Base-by-base conservation (phyloP, 1,284 basidiomycete genomes). In the Leccinum variabile region DNA sequence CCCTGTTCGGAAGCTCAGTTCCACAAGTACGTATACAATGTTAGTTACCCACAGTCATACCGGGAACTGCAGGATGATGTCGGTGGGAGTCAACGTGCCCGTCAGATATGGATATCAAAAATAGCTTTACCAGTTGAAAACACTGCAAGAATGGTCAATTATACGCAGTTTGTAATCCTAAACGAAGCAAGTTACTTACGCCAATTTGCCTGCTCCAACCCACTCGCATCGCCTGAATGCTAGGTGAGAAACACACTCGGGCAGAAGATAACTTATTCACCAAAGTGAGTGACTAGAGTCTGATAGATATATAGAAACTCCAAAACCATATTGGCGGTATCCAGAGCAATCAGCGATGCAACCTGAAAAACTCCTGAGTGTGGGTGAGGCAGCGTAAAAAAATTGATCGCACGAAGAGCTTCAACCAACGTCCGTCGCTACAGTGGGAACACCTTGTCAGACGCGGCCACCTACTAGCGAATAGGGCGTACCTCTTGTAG, bases 231-330 rank as follows among this genome's bases (percentile, higher is more conserved):
- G 10, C 69, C 69, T 70, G 52, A 6, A 59, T 8, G 0, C 22
- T 13, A 32, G 5, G 14, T 56, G 30, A 60, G 32, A n/a, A 46
- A 46, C 6, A 11, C 37, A 3, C 5, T 44, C 49, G 5, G 5
- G 1, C 13, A 25, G 49, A 13, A 52, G 13, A 14, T 2, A 32
- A 7, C 7, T 13, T 25, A 65, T 74, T 25, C 60, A 79, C 78
- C 79, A 59, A 77, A 80, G 57, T 76, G 72, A 59, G 68, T 70
- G 37, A 80, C 72, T 8, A 80, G 66, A 1, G 76, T 74, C 35
- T 74, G 63, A 56, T 80, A 79, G 6, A 77, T 64, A 57, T 78
- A 80, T 18, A 75, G 63, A 46, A 79, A 75, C 63, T 80, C 78
- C 61, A 80, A 76, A 28, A 72, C 70, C 59, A 74, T 72, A 63